These are phyloP conservation scores for Neonectria faginata DNA, from an alignment of 2,329 filamentous ascomycete species.

Conservation along the genomic window DNA sequence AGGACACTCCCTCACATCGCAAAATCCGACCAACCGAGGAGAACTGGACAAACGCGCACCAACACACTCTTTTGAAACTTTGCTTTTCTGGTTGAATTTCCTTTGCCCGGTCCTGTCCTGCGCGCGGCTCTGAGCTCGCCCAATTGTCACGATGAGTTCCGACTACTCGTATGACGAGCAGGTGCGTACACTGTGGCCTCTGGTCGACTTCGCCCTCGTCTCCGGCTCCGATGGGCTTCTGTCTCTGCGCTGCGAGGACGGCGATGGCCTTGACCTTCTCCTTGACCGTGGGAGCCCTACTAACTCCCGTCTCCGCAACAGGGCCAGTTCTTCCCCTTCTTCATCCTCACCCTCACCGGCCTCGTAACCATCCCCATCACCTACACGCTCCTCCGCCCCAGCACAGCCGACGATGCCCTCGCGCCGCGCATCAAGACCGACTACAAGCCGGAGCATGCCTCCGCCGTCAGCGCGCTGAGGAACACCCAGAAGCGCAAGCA, in stretches of 20 bases:
- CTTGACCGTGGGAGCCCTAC: background rate
- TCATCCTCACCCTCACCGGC: slow-evolving; percentile 89
- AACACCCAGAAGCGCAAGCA: slow-evolving; percentile 90
- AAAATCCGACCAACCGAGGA: slow-evolving; percentile 10
- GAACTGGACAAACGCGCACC: slow-evolving; percentile 12
- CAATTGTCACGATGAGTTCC: slow-evolving; percentile 77
- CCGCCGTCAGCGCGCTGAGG: slow-evolving; percentile 85
- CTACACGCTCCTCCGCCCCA: slow-evolving; percentile 85
- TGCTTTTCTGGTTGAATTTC: slow-evolving; percentile 26
- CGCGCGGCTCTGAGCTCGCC: slow-evolving; percentile 53
- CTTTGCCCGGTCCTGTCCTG: slow-evolving; percentile 19
- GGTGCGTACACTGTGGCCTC: slow-evolving; percentile 58
- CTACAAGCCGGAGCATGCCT: slow-evolving; percentile 84
- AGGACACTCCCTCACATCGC: slow-evolving; percentile 36
- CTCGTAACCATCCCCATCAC: slow-evolving; percentile 92
- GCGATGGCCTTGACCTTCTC: background rate
- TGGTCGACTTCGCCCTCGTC: background rate
- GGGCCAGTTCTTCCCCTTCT: slow-evolving; percentile 99
- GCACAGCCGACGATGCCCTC: slow-evolving; percentile 80
- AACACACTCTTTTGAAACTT: slow-evolving; percentile 20
- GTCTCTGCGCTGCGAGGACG: slow-evolving; percentile 6
- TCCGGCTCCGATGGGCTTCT: background rate
- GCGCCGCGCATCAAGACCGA: slow-evolving; percentile 85
- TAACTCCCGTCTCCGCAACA: slow-evolving; percentile 49
- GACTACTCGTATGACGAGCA: slow-evolving; percentile 99